Base-by-base conservation (phyloP, 306 rosid species). In the Arachis hypogaea region DNA sequence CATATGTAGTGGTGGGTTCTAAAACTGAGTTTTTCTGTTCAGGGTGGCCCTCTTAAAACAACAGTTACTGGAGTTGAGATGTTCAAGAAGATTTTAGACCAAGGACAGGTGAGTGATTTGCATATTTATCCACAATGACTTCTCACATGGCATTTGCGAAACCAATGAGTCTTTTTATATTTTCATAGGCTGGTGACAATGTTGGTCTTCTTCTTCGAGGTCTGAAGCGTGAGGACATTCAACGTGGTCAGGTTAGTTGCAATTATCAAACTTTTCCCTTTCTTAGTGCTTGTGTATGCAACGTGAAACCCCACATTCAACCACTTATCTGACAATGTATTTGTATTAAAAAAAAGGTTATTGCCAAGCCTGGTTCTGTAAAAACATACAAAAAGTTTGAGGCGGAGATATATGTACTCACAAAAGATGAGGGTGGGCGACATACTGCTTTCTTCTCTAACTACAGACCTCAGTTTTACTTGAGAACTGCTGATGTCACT, bases 151-250 rank as follows among this genome's bases (percentile, higher is more conserved):
- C 63, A 63, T 54, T 45, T 59, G 11, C 63, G 50, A 54, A 58
- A 61, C 59, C 80, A 64, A 81, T 63, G 33, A 65, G 76, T 66
- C 59, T 67, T 78, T 82, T 51, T 51, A 68, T 64, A 49, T 84
- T 74, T 62, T 52, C 30, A 33, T 64, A 95, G 99, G 98, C 99
- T 2, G 98, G 98, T 84, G 98, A 95, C 76, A 95, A 95, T 30
- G 99, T 95, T 72, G 98, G 99, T 82, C 99, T 95, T 86, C 99
- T 95, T 87, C 97, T 92, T 50, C 93, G 97, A 83, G 99, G 99
- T 73, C 84, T 92, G 67, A 95, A 95, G 68, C 88, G 99, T 18
- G 99, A 95, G 79, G 99, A 95, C 59, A 83, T 95, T 59, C 93
- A 92, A 73, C 97, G 99, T 66, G 99, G 99, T 79, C 98, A 92